Conservation (phyloP, 495 filamentous ascomycete genomes). For the Polyplosphaeria fusca region DNA sequence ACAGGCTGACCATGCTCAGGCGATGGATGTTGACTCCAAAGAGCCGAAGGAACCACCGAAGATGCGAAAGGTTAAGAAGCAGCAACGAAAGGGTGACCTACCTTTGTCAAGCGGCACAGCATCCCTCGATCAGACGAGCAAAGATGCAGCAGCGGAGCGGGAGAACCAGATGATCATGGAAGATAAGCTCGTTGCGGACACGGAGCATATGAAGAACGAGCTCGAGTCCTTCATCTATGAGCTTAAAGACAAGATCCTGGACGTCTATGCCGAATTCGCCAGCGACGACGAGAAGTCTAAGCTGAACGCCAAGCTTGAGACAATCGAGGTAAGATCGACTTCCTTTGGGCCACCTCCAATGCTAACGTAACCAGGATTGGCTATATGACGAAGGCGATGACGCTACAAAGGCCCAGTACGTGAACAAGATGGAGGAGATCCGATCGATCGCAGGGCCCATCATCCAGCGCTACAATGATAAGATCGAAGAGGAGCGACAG, state of each 20-base stretch:
- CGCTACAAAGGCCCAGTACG: constrained; percentile 86
- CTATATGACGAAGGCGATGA: constrained; percentile 97
- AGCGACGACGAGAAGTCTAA: constrained; percentile 90
- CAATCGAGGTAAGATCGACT: constrained; percentile 86
- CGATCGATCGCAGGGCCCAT: constrained; percentile 86
- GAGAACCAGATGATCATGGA: constrained; percentile 93
- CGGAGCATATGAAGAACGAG: constrained; percentile 99
- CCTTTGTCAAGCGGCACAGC: constrained; percentile 80
- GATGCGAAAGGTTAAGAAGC: constrained; percentile 98
- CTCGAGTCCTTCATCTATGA: constrained; percentile 94
- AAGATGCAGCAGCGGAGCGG: constrained; percentile 67
- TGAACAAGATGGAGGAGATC: constrained; percentile 94
- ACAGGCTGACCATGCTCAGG: constrained; percentile 52
- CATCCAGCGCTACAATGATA: constrained; percentile 91
- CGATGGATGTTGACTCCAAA: constrained; percentile 79
- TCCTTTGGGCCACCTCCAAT: no score
- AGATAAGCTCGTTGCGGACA: constrained; percentile 97
- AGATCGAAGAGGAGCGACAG: constrained; percentile 83
- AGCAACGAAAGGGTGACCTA: constrained; percentile 95
- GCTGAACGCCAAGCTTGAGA: constrained; percentile 72
- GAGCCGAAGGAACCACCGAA: constrained; percentile 76
- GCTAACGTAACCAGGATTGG: constrained; percentile 67
- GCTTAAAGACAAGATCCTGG: not conserved
- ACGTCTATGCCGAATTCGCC: constrained; percentile 67
- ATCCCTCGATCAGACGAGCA: constrained; percentile 66